Conservation (phyloP, 2,329 filamentous ascomycete genomes). For the Arachnomyces sp. region DNA sequence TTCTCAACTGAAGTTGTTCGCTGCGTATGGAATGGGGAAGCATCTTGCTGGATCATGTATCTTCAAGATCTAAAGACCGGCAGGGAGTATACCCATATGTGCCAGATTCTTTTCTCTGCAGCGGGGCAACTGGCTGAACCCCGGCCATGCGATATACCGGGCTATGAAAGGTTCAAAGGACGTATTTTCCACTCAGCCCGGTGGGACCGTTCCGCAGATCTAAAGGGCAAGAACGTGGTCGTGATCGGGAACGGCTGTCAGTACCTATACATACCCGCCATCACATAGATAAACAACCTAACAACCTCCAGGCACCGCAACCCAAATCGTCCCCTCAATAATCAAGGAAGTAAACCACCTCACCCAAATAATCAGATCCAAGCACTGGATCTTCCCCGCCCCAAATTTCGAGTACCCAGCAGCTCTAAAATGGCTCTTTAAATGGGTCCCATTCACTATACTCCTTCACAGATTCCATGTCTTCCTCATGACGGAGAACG, state of each 20-base stretch:
- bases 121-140: conserved; percentile 49
- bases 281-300: too few species aligned
- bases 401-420: conserved; percentile 38
- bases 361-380: conserved; percentile 49
- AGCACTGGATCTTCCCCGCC: conserved; percentile 47
- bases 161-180: conserved; percentile 15
- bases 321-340: conserved; percentile 20
- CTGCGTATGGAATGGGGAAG: conserved; percentile 43
- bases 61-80: conserved; percentile 19
- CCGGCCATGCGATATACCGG: conserved; percentile 31
- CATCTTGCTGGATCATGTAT: conserved; percentile 38
- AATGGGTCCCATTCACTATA: conserved; percentile 39
- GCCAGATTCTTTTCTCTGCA: conserved; percentile 43
- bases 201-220: conserved; percentile 18
- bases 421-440: conserved; percentile 39
- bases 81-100: conserved; percentile 28
- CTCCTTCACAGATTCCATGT: conserved; percentile 29
- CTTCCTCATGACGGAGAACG: conserved; percentile 25
- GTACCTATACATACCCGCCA: neutral
- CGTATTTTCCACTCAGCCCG: conserved; percentile 21
- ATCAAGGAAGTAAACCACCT: conserved; percentile 43
- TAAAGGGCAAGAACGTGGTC: conserved; percentile 21
- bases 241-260: conserved; percentile 28
- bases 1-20: conserved; percentile 44
- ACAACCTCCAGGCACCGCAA: conserved; percentile 15